phyloP scores from a whole-genome alignment of 306 rosid species.

The Malus sieversii region DNA sequence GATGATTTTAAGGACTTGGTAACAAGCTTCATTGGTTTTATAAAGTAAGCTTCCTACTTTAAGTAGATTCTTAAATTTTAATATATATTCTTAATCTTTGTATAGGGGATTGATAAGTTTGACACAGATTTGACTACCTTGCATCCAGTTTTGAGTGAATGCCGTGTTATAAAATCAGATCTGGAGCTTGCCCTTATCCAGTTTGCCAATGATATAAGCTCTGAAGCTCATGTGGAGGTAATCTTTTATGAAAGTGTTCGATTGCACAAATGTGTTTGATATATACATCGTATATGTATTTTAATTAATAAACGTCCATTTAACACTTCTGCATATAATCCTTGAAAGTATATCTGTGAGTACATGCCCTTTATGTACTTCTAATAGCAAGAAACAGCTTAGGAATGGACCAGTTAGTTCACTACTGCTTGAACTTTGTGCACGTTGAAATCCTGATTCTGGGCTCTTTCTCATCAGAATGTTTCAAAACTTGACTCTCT shows the following conservation, averaged over 20 bases:
- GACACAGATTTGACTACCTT: conserved; percentile 55
- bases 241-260: conserved; percentile 2
- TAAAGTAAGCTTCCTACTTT: not conserved
- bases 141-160: conserved; percentile 85
- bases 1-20: not conserved
- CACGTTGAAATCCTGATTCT: not conserved
- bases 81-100: conserved; percentile 2
- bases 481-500: not conserved
- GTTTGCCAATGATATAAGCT: conserved; percentile 87
- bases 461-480: too few relatives aligned
- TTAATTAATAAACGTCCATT: not conserved
- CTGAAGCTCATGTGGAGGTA: conserved; percentile 92
- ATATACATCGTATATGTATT: not conserved
- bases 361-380: not conserved
- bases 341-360: not conserved
- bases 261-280: not conserved
- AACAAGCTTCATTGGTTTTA: not conserved
- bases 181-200: conserved; percentile 76
- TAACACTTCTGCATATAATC: not conserved
- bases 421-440: not conserved
- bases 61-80: conserved; percentile 3
- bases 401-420: not conserved
- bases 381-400: not conserved
- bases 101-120: conserved; percentile 62
- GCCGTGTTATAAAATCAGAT: conserved; percentile 84